Conservation (phyloP, 305 asterid species). For the Fraxinus baroniana region DNA sequence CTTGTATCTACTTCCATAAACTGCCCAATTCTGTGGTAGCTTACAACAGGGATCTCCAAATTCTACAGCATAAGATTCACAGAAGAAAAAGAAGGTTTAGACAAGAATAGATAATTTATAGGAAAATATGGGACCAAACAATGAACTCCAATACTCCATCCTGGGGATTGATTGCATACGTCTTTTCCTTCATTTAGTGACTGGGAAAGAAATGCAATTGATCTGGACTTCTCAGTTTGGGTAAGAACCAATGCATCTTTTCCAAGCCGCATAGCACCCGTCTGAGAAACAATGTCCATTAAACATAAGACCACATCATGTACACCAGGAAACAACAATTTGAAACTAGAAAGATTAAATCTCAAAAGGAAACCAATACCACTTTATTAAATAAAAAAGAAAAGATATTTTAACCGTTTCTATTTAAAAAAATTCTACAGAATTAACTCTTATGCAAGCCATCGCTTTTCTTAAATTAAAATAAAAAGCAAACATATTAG, state of each 20-base stretch:
- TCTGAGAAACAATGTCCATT: slow-evolving; percentile 37
- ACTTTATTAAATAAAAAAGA: not conserved
- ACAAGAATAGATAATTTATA: slow-evolving; percentile 3
- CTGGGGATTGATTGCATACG: slow-evolving; percentile 34
- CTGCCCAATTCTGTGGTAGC: slow-evolving; percentile 61
- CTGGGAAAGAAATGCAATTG: slow-evolving; percentile 75
- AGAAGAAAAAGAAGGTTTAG: slow-evolving; percentile 9
- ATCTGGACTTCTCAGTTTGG: slow-evolving; percentile 64
- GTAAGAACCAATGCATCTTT: slow-evolving; percentile 81
- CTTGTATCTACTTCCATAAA: slow-evolving; percentile 58
- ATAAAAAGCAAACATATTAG: not conserved
- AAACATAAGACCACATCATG: not conserved
- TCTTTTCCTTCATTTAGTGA: slow-evolving; percentile 67
- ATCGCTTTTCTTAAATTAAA: not conserved
- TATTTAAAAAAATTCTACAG: not conserved
- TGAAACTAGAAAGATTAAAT: not conserved
- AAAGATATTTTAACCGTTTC: not conserved
- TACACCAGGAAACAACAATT: not conserved
- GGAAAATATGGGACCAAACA: not conserved
- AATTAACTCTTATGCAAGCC: not conserved
- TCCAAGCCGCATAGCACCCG: slow-evolving; percentile 79
- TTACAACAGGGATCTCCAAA: slow-evolving; percentile 73
- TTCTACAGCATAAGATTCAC: slow-evolving; percentile 41
- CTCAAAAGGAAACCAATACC: not conserved
- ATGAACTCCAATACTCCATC: not conserved